Evolutionary conservation across 2,329 filamentous ascomycete species (phyloP).

Genomic region (Exophiala xenobiotica): DNA sequence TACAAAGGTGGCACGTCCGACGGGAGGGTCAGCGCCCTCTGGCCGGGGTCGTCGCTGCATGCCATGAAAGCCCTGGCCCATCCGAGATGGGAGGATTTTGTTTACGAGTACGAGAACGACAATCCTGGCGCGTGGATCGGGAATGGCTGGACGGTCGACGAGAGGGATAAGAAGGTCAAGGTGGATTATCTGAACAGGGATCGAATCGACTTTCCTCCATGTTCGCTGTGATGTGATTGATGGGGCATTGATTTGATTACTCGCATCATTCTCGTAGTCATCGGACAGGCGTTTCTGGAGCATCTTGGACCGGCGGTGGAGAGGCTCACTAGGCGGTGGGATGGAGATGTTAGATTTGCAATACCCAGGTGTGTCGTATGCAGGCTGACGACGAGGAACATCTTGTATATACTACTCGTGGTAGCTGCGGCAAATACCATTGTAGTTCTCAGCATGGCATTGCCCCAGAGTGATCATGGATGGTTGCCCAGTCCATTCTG

Average conservation of each 20-base stretch:
- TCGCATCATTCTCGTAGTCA: too few relatives aligned
- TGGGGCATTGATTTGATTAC: background rate
- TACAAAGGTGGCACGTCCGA: slow-evolving; percentile 38
- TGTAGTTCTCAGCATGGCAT: too few relatives aligned
- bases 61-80: slow-evolving; percentile 36
- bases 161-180: slow-evolving; percentile 12
- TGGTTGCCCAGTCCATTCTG: too few relatives aligned
- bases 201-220: slow-evolving; percentile 15
- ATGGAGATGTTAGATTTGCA: too few relatives aligned
- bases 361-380: too few relatives aligned
- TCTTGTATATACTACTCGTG: too few relatives aligned
- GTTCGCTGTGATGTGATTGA: background rate
- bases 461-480: too few relatives aligned
- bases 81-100: slow-evolving; percentile 49
- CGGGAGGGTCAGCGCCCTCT: slow-evolving; percentile 45
- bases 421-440: too few relatives aligned
- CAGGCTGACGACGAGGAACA: too few relatives aligned
- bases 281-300: background rate
- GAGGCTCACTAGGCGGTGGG: too few relatives aligned
- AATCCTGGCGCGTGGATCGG: slow-evolving; percentile 52
- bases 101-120: slow-evolving; percentile 42
- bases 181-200: slow-evolving; percentile 14
- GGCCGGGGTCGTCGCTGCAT: slow-evolving; percentile 38
- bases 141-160: slow-evolving; percentile 43
- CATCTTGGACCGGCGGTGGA: too few relatives aligned